A percentile compares a stretch with the other conserved stretches of the same genome.
Conservation (phyloP, 805 yeast genomes). For the Torulaspora microellipsoides region DNA sequence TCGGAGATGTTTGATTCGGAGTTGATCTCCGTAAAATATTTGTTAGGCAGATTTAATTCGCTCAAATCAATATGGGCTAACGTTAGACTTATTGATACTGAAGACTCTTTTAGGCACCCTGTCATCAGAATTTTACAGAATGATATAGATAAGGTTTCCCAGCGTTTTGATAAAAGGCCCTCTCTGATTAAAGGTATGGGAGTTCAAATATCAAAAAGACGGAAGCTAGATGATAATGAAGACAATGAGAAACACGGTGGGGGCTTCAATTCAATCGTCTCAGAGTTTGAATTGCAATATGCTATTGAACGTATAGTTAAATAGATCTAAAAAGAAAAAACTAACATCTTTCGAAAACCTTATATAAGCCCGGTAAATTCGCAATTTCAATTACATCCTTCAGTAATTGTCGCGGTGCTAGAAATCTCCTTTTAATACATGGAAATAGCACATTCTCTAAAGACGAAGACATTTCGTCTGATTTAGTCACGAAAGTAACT, state of each 20-base stretch:
- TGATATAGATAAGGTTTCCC: slow-evolving; percentile 19
- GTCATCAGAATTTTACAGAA: slow-evolving; percentile 25
- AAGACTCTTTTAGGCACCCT: slow-evolving; percentile 23
- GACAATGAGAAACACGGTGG: slow-evolving; percentile 9
- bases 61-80: slow-evolving; percentile 23
- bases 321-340: slow-evolving; percentile 1
- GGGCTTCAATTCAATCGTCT: slow-evolving; percentile 16
- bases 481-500: slow-evolving; percentile 23
- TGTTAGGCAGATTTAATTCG: slow-evolving; percentile 20
- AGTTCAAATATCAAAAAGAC: neutral
- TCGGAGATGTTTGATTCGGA: slow-evolving; percentile 16
- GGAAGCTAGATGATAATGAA: neutral
- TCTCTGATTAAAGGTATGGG: slow-evolving; percentile 11
- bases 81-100: slow-evolving; percentile 20
- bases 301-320: slow-evolving; percentile 14
- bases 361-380: slow-evolving; percentile 83
- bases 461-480: slow-evolving; percentile 32
- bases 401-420: slow-evolving; percentile 54
- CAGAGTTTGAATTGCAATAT: slow-evolving; percentile 21
- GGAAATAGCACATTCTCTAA: slow-evolving; percentile 67
- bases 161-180: slow-evolving; percentile 5
- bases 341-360: slow-evolving; percentile 87
- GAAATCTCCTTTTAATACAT: slow-evolving; percentile 50
- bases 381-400: slow-evolving; percentile 77
- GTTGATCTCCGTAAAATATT: slow-evolving; percentile 8